Conservation (phyloP, 345 rosid genomes). For the Citrus maxima region DNA sequence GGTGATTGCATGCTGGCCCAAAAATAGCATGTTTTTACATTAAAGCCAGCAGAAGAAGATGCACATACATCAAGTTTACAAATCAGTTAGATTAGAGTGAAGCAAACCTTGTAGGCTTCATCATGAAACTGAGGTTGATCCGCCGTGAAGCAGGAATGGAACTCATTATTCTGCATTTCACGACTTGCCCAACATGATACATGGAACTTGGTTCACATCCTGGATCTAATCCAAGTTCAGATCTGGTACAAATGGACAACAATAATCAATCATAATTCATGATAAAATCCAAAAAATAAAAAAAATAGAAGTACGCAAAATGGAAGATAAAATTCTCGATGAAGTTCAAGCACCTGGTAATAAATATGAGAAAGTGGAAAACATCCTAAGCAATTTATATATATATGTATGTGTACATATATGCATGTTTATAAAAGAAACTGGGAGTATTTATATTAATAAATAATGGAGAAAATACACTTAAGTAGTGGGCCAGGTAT, state of each 20-base stretch:
- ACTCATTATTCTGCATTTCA: slow-evolving; percentile 84
- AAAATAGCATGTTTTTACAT: background rate
- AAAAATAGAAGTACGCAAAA: background rate
- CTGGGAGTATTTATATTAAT: no score
- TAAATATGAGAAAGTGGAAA: background rate
- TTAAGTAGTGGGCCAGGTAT: no score
- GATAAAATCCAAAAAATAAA: slow-evolving; percentile 10
- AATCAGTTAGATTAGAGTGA: background rate
- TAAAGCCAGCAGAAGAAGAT: background rate
- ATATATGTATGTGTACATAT: no score
- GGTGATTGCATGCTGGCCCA: background rate
- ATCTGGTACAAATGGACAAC: slow-evolving; percentile 44
- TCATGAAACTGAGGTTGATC: slow-evolving; percentile 79
- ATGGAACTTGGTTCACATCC: slow-evolving; percentile 62
- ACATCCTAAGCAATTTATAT: background rate
- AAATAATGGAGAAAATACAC: no score
- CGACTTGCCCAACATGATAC: slow-evolving; percentile 92
- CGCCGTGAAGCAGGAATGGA: slow-evolving; percentile 62
- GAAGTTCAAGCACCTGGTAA: background rate
- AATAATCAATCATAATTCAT: slow-evolving; percentile 17
- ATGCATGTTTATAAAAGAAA: no score
- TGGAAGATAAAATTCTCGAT: background rate
- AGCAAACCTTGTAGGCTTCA: slow-evolving; percentile 73
- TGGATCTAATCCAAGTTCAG: slow-evolving; percentile 83
- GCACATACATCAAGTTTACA: background rate